Evolutionary conservation across 1,284 basidiomycete genomes (phyloP), one percentile per base, ranked within the genome.

Genomic region (Apiotrichum siamense): DNA sequence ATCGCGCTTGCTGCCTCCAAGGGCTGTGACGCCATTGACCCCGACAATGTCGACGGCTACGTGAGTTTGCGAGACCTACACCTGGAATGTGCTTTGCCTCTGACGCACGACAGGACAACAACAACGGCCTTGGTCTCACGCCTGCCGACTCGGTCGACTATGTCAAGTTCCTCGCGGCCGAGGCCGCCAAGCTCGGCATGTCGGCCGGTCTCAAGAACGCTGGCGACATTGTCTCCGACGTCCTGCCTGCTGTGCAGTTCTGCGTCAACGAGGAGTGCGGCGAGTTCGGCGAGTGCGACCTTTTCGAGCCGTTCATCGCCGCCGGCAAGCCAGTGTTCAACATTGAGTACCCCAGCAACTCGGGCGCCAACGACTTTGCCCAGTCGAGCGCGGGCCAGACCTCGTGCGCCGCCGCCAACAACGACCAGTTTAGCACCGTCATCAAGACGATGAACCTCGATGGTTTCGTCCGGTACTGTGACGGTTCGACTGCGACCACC

Each of bases 11-110:
- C 67, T 18, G 58, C 55, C 25, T 45, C 36, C 2, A 71, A 69
- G 54, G 68, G 67, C n/a, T 74, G 72, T 51, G 67, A 74, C 46
- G 70, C 58, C 12, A 57, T 74, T 20, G 70, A 74, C 52, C 69
- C 69, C 9, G 72, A 74, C 52, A 71, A 71, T 47, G 64, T 71
- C 11, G 71, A 73, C 39, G 54, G 39, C 29, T 55, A 49, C 33
- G 63, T 63, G 39, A 48, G 63, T 37, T 21, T 6, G 4, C 3
- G 2, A 20, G 5, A n/a, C 12, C 31, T 35, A 15, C 10, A 17
- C 33, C 17, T n/a, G 24, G 26, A 35, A 36, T 24, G 29, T 18
- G 25, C 4, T 17, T 9, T 37, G 10, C 6, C 38, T 13, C 20
- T 23, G 12, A 15, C 23, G 7, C 13, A 4, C 23, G 11, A 15